Evolutionary conservation across 345 rosid species (phyloP).

Genomic region (Syzygium jambos): DNA sequence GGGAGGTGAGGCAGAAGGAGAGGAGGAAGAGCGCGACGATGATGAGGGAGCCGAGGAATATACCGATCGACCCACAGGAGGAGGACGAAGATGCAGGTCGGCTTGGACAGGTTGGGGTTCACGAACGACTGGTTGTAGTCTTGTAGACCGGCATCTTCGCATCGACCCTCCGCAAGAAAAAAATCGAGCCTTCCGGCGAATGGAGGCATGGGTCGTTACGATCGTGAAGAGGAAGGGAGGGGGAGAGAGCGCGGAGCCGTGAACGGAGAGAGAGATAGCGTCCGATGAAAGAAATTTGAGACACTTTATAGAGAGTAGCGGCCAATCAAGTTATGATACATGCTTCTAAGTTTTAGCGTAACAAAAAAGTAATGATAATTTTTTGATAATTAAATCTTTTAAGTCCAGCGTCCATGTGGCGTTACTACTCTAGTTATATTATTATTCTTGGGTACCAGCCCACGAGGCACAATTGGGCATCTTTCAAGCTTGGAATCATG

Average conservation of each 20-base stretch:
- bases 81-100: conserved; percentile 82
- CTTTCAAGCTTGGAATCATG: background rate
- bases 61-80: conserved; percentile 89
- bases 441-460: background rate
- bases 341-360: too few relatives aligned
- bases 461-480: too few relatives aligned
- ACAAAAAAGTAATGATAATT: too few relatives aligned
- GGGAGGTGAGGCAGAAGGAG: conserved; percentile 81
- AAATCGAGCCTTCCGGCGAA: background rate
- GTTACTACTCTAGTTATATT: background rate
- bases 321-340: too few relatives aligned
- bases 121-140: conserved; percentile 56
- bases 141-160: conserved; percentile 45
- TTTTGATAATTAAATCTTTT: background rate
- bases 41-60: conserved; percentile 72
- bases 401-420: background rate
- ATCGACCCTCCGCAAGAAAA: background rate
- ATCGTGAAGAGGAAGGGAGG: too few relatives aligned
- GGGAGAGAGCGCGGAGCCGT: too few relatives aligned
- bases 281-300: too few relatives aligned
- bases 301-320: too few relatives aligned
- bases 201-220: too few relatives aligned
- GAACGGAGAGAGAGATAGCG: too few relatives aligned
- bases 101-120: conserved; percentile 73
- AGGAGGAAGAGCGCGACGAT: conserved; percentile 77